A percentile compares a stretch with the other conserved stretches of the same genome.
phyloP scores from a whole-genome alignment of 2,329 filamentous ascomycete genomes.

The Teratosphaeria nubilosa region DNA sequence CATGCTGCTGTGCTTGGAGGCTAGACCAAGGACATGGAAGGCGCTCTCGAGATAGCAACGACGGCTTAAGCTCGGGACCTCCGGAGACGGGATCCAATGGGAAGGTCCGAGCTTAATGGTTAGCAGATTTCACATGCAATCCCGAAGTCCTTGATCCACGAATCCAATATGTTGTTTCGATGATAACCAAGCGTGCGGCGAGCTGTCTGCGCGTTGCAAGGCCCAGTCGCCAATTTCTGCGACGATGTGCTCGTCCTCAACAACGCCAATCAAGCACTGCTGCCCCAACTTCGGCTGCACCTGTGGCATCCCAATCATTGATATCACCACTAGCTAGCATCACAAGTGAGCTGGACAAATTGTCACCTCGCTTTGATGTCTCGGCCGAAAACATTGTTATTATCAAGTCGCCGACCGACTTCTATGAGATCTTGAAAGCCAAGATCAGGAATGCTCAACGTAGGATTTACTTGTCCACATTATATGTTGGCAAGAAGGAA shows the following conservation, averaged over 20 bases:
- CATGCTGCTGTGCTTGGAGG: constrained; percentile 49
- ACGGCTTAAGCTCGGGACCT: not conserved
- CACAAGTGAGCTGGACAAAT: constrained; percentile 68
- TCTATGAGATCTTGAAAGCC: constrained; percentile 80
- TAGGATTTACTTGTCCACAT: constrained; percentile 83
- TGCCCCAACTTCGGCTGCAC: constrained; percentile 8
- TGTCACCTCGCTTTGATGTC: constrained; percentile 85
- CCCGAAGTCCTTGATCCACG: constrained; percentile 1
- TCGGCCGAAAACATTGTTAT: constrained; percentile 71
- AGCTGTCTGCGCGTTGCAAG: constrained; percentile 16
- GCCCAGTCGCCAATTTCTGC: not conserved
- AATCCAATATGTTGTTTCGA: constrained; percentile 11
- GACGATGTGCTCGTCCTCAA: constrained; percentile 10
- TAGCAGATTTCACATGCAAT: not conserved
- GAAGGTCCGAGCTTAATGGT: not conserved
- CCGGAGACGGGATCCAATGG: too few species aligned
- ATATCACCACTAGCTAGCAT: constrained; percentile 50
- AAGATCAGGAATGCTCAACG: constrained; percentile 73
- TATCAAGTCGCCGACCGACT: constrained; percentile 70
- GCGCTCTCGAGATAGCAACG: not conserved
- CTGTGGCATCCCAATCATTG: constrained; percentile 16
- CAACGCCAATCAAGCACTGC: constrained; percentile 16
- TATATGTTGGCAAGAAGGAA: constrained; percentile 93
- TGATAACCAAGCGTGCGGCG: constrained; percentile 19
- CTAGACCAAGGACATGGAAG: not conserved